Base-by-base conservation (phyloP, 2,329 filamentous ascomycete species). In the Apiospora arundinis region DNA sequence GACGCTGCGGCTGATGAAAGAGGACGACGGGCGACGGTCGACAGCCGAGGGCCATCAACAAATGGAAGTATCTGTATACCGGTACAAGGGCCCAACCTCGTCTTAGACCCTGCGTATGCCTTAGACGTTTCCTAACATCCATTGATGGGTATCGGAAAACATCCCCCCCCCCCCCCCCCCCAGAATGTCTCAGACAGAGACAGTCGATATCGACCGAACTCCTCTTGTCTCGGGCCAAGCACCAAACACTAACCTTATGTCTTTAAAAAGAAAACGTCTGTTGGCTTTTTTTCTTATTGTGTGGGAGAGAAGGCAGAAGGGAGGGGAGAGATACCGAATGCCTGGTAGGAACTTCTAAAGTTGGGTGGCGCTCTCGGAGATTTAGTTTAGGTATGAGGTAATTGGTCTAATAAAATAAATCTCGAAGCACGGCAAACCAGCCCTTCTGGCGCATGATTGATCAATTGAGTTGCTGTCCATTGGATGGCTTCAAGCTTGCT, bases 291-390 rank as follows among this genome's bases (percentile, higher is more conserved):
- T 45, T 60, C 52, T 56, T 7, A 56, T 56, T 21, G 25, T 18
- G 49, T 32, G 49, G 25, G 49, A 56, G 21, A 18, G 45, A 48
- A 18, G 48, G 48, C 5, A 14, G 25, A 25, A 32, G 16, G 49
- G 49, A 25, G 16, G 8, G 14, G 12, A 21, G 56, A 40, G 25
- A 63, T 63, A 63, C 56, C 56, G 56, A 63, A 63, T n/a, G 56
- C 56, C 56, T 63, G 56, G 56, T 63, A 63, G 56, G 23, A 63
- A 40, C 28, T 63, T 40, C 32, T n/a, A n/a, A 63, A 63, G 56
- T 37, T 63, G n/a, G 56, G 28, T 63, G 56, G 32, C 56, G 56
- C 56, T 40, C 56, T 63, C 56, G 56, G 32, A 63, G 56, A 63
- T 40, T 40, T 40, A 63, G 32, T 63, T 40, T 2, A 40, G 32